A percentile compares a stretch with the other conserved stretches of the same genome.
Evolutionary conservation across 345 rosid species (phyloP).

Genomic region (Eucalyptus polyanthemos): DNA sequence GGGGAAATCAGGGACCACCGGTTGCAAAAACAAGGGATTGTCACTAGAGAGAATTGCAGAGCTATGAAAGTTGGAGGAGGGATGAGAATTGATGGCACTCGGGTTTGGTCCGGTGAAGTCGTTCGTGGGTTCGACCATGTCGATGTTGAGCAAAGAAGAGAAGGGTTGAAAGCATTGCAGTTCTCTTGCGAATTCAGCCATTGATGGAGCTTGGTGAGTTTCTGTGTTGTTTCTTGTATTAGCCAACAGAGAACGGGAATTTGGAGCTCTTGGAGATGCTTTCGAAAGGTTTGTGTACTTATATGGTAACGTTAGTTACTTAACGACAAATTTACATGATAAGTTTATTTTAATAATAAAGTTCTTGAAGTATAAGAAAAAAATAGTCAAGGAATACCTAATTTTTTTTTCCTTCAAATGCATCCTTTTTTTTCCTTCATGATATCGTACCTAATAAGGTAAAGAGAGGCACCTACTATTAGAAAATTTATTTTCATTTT

Average conservation of each 20-base stretch:
- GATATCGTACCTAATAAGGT: not conserved
- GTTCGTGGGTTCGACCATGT: constrained; percentile 16
- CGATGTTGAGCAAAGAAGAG: constrained; percentile 11
- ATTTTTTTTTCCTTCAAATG: not conserved
- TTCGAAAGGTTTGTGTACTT: not conserved
- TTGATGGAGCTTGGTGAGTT: not conserved
- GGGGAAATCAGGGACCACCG: not conserved
- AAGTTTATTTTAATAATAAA: not conserved
- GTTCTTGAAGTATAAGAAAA: not conserved
- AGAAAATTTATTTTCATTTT: not conserved
- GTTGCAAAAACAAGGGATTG: not conserved
- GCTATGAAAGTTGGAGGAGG: constrained; percentile 10
- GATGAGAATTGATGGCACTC: not conserved
- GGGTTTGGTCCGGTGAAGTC: constrained; percentile 19
- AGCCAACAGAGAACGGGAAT: not conserved
- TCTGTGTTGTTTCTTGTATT: not conserved
- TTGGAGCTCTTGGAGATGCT: not conserved
- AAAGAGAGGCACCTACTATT: not conserved
- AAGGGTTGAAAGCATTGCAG: constrained; percentile 11
- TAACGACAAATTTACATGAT: not conserved
- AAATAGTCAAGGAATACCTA: not conserved
- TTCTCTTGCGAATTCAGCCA: constrained; percentile 31
- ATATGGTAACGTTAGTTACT: not conserved
- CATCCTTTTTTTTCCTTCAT: not conserved
- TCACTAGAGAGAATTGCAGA: not conserved